Evolutionary conservation across 2,329 filamentous ascomycete species (phyloP), one percentile per base, ranked within the genome.

Genomic region (Pyrenophora seminiperda): DNA sequence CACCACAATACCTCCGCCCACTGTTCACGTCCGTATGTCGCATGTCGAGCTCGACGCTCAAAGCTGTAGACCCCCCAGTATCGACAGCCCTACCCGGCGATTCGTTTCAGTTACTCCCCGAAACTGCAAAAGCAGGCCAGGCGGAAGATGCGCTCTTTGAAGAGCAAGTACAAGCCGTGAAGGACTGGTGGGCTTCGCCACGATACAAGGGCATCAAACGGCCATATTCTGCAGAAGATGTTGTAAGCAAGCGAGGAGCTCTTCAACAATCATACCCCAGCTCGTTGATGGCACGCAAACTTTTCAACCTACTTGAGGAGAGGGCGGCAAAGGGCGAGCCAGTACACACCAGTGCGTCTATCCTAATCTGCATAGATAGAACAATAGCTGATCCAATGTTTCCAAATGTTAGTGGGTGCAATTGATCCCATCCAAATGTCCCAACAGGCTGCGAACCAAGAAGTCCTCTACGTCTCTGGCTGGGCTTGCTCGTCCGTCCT

Each of bases 371-470:
- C 36, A 46, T 61, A 65, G 49, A 58, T 53, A 59, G 61, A 54
- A 48, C 42, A 65, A 55, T 58, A 41, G 58, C 72, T 71, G 66
- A 71, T 70, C 14, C 27, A 33, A 6, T 31, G 17, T 48, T n/a
- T 51, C 31, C 18, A 14, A 29, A 45, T 27, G 48, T 22, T 55
- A 93, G 90, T 99, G 89, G 94, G 94, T 63, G 94, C 92, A 53
- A 95, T 99, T 75, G 94, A 99, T 70, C 94, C 94, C n/a, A 86
- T 97, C 9, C 94, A 99, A 77, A 97, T 99, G 94, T 96, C 94
- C 40, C 94, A 99, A 74, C 94, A 97, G 78, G 94, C 94, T 13
- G 84, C 90, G 5, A 90, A 97, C 76, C 94, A 97, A 72, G 93
- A 99, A 73, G 89, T 97, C 14, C 82, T 99, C 37, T 99, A 99